phyloP scores from a whole-genome alignment of 106 monocot species.

The Allium cepa region DNA sequence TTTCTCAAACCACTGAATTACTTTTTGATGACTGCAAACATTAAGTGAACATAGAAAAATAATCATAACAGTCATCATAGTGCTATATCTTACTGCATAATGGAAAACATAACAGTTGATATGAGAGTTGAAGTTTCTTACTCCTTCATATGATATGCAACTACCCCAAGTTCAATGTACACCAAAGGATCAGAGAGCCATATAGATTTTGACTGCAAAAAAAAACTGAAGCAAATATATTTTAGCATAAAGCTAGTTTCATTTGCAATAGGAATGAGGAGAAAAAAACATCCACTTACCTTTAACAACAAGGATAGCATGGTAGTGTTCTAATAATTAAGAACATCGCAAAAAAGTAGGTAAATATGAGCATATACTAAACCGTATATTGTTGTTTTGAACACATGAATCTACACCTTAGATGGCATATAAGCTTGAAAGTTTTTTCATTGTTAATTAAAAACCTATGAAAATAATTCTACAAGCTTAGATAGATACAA shows the following conservation, averaged over 20 bases:
- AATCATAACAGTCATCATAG: background rate
- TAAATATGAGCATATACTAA: no score
- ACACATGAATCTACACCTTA: no score
- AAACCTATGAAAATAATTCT: no score
- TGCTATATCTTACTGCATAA: background rate
- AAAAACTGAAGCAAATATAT: slow-evolving; percentile 42
- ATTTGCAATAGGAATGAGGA: slow-evolving; percentile 1
- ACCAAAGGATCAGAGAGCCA: slow-evolving; percentile 93
- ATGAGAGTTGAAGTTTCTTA: slow-evolving; percentile 30
- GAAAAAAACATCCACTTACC: background rate
- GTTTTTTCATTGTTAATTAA: no score
- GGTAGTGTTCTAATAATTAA: background rate
- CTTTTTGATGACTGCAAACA: slow-evolving; percentile 68
- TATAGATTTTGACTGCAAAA: slow-evolving; percentile 74
- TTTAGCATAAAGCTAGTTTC: background rate
- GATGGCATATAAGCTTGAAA: no score
- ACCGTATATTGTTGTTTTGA: no score
- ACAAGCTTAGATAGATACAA: no score
- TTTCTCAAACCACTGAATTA: slow-evolving; percentile 77
- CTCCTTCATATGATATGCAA: slow-evolving; percentile 96
- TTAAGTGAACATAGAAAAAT: background rate
- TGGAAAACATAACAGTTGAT: background rate
- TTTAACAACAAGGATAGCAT: background rate
- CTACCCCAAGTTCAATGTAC: slow-evolving; percentile 97
- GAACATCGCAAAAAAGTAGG: no score